Evolutionary conservation across 2,329 filamentous ascomycete species (phyloP).

Genomic region (Aspergillus texensis): DNA sequence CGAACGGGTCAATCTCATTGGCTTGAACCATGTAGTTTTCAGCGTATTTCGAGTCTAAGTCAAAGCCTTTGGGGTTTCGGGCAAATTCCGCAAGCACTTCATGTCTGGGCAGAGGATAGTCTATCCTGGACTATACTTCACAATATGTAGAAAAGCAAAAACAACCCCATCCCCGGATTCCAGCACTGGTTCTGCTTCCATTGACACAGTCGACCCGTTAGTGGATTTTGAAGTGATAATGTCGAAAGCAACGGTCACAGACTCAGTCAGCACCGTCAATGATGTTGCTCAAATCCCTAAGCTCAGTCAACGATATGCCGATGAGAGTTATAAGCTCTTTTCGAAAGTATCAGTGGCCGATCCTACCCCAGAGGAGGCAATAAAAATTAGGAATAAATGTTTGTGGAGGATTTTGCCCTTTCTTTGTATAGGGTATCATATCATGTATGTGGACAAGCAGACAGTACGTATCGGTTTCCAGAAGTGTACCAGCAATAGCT

Average conservation of each 20-base stretch:
- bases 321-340: conserved; percentile 49
- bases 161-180: background rate
- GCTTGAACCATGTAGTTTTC: background rate
- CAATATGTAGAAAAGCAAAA: background rate
- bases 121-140: background rate
- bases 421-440: conserved; percentile 43
- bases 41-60: background rate
- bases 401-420: conserved; percentile 43
- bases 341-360: conserved; percentile 41
- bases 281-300: conserved; percentile 21
- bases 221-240: background rate
- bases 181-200: background rate
- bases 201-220: background rate
- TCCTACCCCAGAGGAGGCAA: conserved; percentile 32
- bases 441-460: conserved; percentile 46
- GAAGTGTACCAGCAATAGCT: background rate
- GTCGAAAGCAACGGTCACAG: background rate
- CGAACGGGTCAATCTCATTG: background rate
- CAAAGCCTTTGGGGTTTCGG: background rate
- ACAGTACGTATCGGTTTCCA: conserved; percentile 26
- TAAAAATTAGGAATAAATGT: conserved; percentile 32
- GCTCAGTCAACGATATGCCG: conserved; percentile 42
- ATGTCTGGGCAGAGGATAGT: background rate
- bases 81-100: background rate
- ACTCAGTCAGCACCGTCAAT: background rate